Evolutionary conservation across 2,329 filamentous ascomycete genomes (phyloP).

Genomic region (Dactylellina haptotyla): DNA sequence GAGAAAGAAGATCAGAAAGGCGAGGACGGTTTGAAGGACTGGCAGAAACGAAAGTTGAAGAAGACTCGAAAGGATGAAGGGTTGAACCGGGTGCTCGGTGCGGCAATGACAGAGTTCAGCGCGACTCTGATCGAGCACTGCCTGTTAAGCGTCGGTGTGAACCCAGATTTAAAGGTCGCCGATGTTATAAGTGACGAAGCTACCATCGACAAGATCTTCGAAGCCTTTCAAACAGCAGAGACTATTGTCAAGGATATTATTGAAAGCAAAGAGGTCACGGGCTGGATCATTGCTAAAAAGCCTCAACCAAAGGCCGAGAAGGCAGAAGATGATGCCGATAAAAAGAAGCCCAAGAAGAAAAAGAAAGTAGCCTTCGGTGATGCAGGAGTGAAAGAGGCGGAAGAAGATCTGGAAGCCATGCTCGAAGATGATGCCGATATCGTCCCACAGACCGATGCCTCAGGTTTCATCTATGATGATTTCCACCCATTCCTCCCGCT

Average conservation of each 20-base stretch:
- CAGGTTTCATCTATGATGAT: constrained; percentile 80
- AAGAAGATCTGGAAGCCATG: constrained; percentile 55
- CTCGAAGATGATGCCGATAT: constrained; percentile 62
- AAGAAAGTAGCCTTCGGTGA: constrained; percentile 54
- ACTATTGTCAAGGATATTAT: constrained; percentile 76
- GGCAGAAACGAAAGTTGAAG: constrained; percentile 72
- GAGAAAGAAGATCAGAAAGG: constrained; percentile 58
- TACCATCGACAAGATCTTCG: constrained; percentile 74
- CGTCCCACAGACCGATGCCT: constrained; percentile 55
- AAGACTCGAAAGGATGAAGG: constrained; percentile 79
- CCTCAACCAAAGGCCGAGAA: constrained; percentile 61
- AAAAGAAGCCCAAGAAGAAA: constrained; percentile 56
- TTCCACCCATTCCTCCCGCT: constrained; percentile 90
- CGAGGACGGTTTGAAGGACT: constrained; percentile 59
- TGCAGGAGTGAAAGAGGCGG: constrained; percentile 59
- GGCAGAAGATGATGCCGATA: constrained; percentile 59
- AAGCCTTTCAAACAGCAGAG: constrained; percentile 75
- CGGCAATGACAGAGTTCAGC: constrained; percentile 87
- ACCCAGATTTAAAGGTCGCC: constrained; percentile 73
- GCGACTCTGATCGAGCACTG: constrained; percentile 89
- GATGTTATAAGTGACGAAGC: constrained; percentile 75
- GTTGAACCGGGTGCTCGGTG: constrained; percentile 80
- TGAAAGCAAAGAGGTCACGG: constrained; percentile 71
- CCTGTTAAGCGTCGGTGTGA: constrained; percentile 75
- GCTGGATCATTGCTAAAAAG: constrained; percentile 86